These are phyloP conservation scores for Panaeolus cyanescens DNA, from an alignment of 768 basidiomycete species.

Conservation along the genomic window DNA sequence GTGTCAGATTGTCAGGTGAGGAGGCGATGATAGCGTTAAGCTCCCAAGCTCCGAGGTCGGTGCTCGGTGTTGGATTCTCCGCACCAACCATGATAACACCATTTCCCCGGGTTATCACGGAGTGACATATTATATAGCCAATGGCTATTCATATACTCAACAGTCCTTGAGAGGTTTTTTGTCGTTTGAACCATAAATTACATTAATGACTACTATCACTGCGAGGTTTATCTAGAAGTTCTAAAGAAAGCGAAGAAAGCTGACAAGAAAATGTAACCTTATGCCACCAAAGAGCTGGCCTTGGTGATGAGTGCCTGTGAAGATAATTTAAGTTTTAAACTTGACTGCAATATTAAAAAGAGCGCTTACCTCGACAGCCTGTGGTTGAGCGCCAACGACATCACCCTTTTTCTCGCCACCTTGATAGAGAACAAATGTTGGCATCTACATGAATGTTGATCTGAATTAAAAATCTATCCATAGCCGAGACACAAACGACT, in stretches of 20 bases:
- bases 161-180: background rate
- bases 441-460: conserved; percentile 33
- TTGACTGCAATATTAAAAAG: background rate
- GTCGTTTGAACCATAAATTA: background rate
- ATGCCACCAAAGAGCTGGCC: conserved; percentile 2
- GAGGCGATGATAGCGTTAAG: background rate
- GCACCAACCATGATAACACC: background rate
- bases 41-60: background rate
- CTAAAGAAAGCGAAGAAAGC: background rate
- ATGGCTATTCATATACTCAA: background rate
- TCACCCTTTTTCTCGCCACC: conserved; percentile 34
- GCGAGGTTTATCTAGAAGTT: background rate
- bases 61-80: background rate
- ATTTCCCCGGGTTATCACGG: background rate
- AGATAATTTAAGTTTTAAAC: background rate
- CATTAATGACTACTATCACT: background rate
- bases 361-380: conserved; percentile 38
- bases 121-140: background rate
- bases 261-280: background rate
- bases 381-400: conserved; percentile 51
- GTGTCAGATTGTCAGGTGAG: background rate
- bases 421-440: conserved; percentile 41
- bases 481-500: conserved; percentile 22
- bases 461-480: background rate
- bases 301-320: conserved; percentile 11